Evolutionary conservation across 2,329 filamentous ascomycete genomes (phyloP).

Genomic region (Fusarium torulosum): DNA sequence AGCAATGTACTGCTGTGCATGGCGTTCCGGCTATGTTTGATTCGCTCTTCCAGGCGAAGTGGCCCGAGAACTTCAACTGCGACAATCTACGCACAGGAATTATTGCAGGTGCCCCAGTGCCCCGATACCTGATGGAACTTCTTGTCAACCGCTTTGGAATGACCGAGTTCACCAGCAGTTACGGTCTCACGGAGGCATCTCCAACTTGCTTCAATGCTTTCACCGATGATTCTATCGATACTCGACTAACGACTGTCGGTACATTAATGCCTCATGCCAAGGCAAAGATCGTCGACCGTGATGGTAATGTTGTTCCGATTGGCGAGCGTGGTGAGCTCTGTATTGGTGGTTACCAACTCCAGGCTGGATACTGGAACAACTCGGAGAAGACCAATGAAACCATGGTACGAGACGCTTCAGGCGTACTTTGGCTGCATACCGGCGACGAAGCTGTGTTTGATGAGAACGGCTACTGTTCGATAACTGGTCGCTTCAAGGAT

Average conservation of each 20-base stretch:
- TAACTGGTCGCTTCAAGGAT: slow-evolving; percentile 83
- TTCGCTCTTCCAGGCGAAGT: slow-evolving; percentile 66
- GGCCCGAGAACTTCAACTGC: slow-evolving; percentile 58
- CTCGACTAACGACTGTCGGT: slow-evolving; percentile 78
- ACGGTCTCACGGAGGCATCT: slow-evolving; percentile 81
- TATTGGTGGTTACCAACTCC: slow-evolving; percentile 82
- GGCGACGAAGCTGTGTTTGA: slow-evolving; percentile 79
- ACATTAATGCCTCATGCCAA: slow-evolving; percentile 80
- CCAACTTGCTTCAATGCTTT: slow-evolving; percentile 86
- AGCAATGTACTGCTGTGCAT: slow-evolving; percentile 79
- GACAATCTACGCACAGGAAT: slow-evolving; percentile 78
- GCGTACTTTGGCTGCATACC: slow-evolving; percentile 73
- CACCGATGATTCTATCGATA: slow-evolving; percentile 76
- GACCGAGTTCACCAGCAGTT: slow-evolving; percentile 78
- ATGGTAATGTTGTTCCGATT: slow-evolving; percentile 74
- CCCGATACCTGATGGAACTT: slow-evolving; percentile 78
- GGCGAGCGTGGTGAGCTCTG: slow-evolving; percentile 80
- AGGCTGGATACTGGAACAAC: slow-evolving; percentile 76
- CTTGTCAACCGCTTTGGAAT: slow-evolving; percentile 80
- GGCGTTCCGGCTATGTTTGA: slow-evolving; percentile 90
- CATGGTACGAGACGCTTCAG: slow-evolving; percentile 65
- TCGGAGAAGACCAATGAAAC: slow-evolving; percentile 76
- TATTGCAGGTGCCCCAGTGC: slow-evolving; percentile 82
- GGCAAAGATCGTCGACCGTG: slow-evolving; percentile 81
- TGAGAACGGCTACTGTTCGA: slow-evolving; percentile 75